Percentiles rank a stretch among this genome's conserved stretches.
These are phyloP conservation scores for Rutstroemia sp. DNA, from an alignment of 2,329 filamentous ascomycete genomes.

Conservation along the genomic window DNA sequence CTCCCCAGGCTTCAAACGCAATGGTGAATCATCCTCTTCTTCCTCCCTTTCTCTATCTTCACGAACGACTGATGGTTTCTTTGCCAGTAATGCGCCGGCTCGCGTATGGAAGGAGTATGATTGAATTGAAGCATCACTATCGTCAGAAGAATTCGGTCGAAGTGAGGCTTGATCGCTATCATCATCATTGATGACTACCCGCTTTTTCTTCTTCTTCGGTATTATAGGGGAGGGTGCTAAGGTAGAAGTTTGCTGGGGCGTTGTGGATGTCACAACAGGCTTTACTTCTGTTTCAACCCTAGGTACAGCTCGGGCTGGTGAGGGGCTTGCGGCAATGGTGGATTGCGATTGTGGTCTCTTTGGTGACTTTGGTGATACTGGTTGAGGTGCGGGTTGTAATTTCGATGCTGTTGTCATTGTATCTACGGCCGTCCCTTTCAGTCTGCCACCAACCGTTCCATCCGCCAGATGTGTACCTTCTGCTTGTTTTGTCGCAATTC, in stretches of 20 bases:
- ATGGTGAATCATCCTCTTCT: slow-evolving; percentile 25
- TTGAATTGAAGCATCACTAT: slow-evolving; percentile 20
- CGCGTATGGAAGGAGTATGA: slow-evolving; percentile 15
- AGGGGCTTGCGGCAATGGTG: not conserved
- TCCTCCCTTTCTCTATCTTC: slow-evolving; percentile 40
- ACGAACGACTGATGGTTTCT: slow-evolving; percentile 38
- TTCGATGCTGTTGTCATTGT: slow-evolving; percentile 11
- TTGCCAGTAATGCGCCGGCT: slow-evolving; percentile 23
- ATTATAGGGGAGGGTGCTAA: not conserved
- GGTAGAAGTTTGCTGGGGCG: not conserved
- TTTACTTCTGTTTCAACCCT: not conserved
- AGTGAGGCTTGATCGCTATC: slow-evolving; percentile 22
- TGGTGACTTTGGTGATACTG: slow-evolving; percentile 2
- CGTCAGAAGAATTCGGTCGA: slow-evolving; percentile 23
- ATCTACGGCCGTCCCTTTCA: slow-evolving; percentile 42
- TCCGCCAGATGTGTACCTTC: slow-evolving; percentile 37
- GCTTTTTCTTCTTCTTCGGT: slow-evolving; percentile 21
- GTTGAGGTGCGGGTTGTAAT: slow-evolving; percentile 8
- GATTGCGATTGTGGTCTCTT: slow-evolving; percentile 1
- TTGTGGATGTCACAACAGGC: not conserved
- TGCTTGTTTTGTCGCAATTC: slow-evolving; percentile 24
- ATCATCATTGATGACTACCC: slow-evolving; percentile 19
- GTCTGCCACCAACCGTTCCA: slow-evolving; percentile 46
- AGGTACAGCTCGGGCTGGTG: slow-evolving; percentile 4
- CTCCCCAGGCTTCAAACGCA: slow-evolving; percentile 4